Base-by-base conservation (phyloP, 108 stramenopile species). In the Schizochytrium sp. region DNA sequence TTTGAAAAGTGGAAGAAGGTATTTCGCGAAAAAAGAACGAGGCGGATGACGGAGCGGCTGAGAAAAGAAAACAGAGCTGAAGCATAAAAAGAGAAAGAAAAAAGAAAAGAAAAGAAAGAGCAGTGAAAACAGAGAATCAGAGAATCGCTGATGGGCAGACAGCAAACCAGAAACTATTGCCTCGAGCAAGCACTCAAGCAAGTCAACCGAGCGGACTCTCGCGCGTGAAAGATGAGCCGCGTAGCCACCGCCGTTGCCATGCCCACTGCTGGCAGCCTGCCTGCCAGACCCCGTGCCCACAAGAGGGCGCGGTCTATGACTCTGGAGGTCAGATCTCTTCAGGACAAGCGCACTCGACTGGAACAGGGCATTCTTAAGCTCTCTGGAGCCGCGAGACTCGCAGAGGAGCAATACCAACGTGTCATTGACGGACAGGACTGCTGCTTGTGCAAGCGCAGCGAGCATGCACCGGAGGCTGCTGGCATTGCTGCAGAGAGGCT, bases 341-440 rank as follows among this genome's bases (percentile, higher is more conserved):
- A 83, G 76, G 76, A 83, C 15, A 83, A 83, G 76, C 76, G 76
- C 17, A 55, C 76, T 13, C 47, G 53, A 13, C 55, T 17, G 38
- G 76, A 83, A 53, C 76, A 55, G 10, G 76, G 76, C 1, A 83
- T 83, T 28, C 76, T 83, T 13, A 83, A 83, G 40, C 76, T 83
- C 76, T 10, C 76, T 13, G 76, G 76, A 10, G 76, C 76, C 45
- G 76, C 76, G 50, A 46, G 76, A 1, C 76, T 83, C 53, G 76
- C 76, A 53, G 76, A 83, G 53, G 76, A 83, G 40, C 76, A 83
- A 28, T 83, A 83, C 3, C 53, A 49, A 49, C 49, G 55, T 47
- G 76, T 83, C 76, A 55, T 55, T 28, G 50, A 83, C 50, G 53
- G 53, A 10, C 17, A 55, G 50, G 53, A n/a, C 45, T 83, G 76